Percentiles rank a stretch among this genome's conserved stretches.
Conservation (phyloP, 768 basidiomycete species). For the Termitomyces sp. region DNA sequence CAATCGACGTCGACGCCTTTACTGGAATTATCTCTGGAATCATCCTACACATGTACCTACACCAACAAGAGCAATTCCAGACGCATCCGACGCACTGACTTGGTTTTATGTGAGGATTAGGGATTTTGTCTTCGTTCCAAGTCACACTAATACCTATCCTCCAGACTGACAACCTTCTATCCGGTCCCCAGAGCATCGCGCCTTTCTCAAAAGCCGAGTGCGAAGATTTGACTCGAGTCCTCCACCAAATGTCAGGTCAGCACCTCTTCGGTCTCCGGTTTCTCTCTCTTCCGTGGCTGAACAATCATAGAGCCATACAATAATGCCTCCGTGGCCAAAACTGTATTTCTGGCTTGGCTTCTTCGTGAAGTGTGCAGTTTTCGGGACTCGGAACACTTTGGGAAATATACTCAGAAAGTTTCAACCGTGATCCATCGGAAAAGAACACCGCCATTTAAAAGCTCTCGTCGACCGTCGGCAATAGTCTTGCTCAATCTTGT, state of each 20-base stretch:
- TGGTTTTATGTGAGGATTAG: slow-evolving; percentile 41
- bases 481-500: slow-evolving; percentile 31
- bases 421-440: slow-evolving; percentile 19
- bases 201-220: slow-evolving; percentile 56
- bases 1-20: slow-evolving; percentile 42
- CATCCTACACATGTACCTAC: slow-evolving; percentile 45
- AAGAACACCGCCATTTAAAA: slow-evolving; percentile 15
- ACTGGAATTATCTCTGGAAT: slow-evolving; percentile 50
- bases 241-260: slow-evolving; percentile 34
- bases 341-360: slow-evolving; percentile 47
- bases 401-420: slow-evolving; percentile 35
- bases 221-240: slow-evolving; percentile 41
- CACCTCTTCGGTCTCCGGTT: not conserved
- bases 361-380: slow-evolving; percentile 51
- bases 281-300: not conserved
- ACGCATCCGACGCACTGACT: slow-evolving; percentile 47
- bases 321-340: slow-evolving; percentile 36
- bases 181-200: slow-evolving; percentile 38
- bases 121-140: not conserved
- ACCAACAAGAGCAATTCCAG: slow-evolving; percentile 38
- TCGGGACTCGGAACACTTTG: slow-evolving; percentile 43
- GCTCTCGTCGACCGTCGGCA: slow-evolving; percentile 18
- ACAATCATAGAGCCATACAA: slow-evolving; percentile 27
- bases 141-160: not conserved
- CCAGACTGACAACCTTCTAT: slow-evolving; percentile 47